A percentile compares a stretch with the other conserved stretches of the same genome.
These are phyloP conservation scores for Uronychia binucleata DNA, from an alignment of 73 alveolate species.

Conservation along the genomic window DNA sequence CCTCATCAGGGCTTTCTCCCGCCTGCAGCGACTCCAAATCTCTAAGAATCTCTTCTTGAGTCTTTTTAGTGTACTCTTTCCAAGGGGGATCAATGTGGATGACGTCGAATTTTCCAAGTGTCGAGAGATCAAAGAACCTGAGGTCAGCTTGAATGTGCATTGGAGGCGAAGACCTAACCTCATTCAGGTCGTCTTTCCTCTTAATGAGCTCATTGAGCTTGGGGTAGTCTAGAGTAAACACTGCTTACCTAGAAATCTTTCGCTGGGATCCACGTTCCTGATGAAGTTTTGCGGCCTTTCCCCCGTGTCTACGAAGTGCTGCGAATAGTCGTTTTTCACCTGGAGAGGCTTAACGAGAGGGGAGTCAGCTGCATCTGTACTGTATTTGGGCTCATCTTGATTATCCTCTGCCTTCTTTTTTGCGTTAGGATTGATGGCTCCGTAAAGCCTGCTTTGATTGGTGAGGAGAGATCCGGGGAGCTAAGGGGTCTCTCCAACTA, in stretches of 20 bases:
- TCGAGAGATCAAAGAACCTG: conserved; percentile 77
- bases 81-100: conserved; percentile 96
- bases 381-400: not conserved
- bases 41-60: conserved; percentile 21
- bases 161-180: conserved; percentile 85
- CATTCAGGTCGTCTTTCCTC: conserved; percentile 77
- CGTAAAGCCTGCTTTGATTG: not conserved
- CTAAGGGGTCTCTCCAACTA: not conserved
- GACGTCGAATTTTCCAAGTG: conserved; percentile 94
- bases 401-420: not conserved
- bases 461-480: not conserved
- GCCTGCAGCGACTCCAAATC: conserved; percentile 39
- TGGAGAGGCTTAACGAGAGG: not conserved
- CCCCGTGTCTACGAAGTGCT: conserved; percentile 74
- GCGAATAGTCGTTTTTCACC: conserved; percentile 66
- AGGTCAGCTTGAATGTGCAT: conserved; percentile 84
- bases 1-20: conserved; percentile 47
- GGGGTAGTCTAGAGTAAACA: conserved; percentile 56
- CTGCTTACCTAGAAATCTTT: conserved; percentile 51
- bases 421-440: not conserved
- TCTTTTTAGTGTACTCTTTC: conserved; percentile 79
- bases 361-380: not conserved
- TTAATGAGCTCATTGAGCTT: conserved; percentile 81
- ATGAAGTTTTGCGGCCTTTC: conserved; percentile 72
- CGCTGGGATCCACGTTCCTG: conserved; percentile 63